phyloP scores from a whole-genome alignment of 352 stramenopile genomes.

The Globisporangium nagaii region DNA sequence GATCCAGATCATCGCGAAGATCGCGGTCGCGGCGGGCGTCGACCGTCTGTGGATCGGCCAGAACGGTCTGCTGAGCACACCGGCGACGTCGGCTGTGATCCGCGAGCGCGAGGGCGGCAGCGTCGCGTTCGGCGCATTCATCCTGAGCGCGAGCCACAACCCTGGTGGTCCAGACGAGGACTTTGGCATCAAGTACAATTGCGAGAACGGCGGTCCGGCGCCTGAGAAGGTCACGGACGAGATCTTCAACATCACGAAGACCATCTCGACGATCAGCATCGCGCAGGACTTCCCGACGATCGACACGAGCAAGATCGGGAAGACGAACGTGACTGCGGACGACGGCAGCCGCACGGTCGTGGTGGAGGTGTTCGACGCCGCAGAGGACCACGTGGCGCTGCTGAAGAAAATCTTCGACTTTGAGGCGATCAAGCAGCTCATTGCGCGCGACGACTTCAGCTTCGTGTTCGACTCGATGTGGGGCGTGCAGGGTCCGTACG shows the following conservation, averaged over 20 bases:
- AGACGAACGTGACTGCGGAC: constrained; percentile 69
- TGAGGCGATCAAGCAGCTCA: constrained; percentile 88
- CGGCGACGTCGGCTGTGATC: constrained; percentile 96
- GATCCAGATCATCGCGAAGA: constrained; percentile 96
- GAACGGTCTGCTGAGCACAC: constrained; percentile 95
- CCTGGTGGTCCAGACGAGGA: constrained; percentile 97
- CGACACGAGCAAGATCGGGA: constrained; percentile 67
- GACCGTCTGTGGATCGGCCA: constrained; percentile 94
- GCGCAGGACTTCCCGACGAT: constrained; percentile 76
- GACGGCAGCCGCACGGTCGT: constrained; percentile 89
- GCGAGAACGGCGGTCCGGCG: constrained; percentile 95
- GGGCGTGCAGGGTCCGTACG: constrained; percentile 96
- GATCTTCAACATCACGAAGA: constrained; percentile 95
- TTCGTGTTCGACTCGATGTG: constrained; percentile 98
- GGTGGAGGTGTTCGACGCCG: constrained; percentile 97
- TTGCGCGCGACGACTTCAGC: constrained; percentile 90
- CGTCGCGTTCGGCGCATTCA: constrained; percentile 94
- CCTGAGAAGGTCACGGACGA: constrained; percentile 96
- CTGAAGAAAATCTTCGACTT: constrained; percentile 99
- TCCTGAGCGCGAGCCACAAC: constrained; percentile 98
- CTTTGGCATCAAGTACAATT: constrained; percentile 99
- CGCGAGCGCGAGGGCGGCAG: constrained; percentile 91
- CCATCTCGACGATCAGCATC: constrained; percentile 94
- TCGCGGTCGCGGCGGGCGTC: constrained; percentile 96
- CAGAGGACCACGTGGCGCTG: constrained; percentile 93